Percentiles rank a stretch among this genome's conserved stretches.
Evolutionary conservation across 108 stramenopile genomes (phyloP).

Genomic region (Nitzschia palea): DNA sequence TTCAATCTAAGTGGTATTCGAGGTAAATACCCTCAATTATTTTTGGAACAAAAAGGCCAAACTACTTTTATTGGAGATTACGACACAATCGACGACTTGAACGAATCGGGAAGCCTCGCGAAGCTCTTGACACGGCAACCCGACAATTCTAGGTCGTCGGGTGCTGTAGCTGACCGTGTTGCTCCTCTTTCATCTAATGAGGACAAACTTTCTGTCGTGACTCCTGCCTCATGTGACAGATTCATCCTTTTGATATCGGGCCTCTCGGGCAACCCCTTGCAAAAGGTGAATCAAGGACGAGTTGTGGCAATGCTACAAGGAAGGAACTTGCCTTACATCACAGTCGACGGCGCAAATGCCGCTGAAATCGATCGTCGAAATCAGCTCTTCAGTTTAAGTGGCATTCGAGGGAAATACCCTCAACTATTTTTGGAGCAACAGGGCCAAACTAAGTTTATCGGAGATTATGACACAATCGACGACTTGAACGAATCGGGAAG

Average conservation of each 20-base stretch:
- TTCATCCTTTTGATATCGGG: slow-evolving; percentile 11
- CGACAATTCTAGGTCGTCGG: slow-evolving; percentile 44
- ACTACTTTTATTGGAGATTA: slow-evolving; percentile 28
- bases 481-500: slow-evolving; percentile 23
- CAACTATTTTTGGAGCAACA: slow-evolving; percentile 64
- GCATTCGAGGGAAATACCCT: slow-evolving; percentile 64
- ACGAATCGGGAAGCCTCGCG: slow-evolving; percentile 21
- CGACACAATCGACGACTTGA: slow-evolving; percentile 19
- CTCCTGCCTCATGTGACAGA: slow-evolving; percentile 16
- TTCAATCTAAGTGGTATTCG: slow-evolving; percentile 60
- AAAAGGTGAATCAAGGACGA: slow-evolving; percentile 19
- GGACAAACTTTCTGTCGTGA: too few relatives aligned
- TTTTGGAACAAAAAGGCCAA: slow-evolving; percentile 45
- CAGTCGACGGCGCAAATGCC: slow-evolving; percentile 56
- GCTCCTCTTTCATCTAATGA: too few relatives aligned
- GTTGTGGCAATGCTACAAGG: slow-evolving; percentile 25
- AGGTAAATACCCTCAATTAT: slow-evolving; percentile 77
- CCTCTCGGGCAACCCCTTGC: slow-evolving; percentile 12
- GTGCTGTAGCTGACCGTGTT: too few relatives aligned
- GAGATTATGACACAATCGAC: slow-evolving; percentile 27
- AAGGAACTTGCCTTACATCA: neutral
- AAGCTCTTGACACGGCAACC: too few relatives aligned
- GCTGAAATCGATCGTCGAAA: slow-evolving; percentile 42
- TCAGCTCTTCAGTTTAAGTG: slow-evolving; percentile 58
- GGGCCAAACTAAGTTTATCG: slow-evolving; percentile 33